These are phyloP conservation scores for Phytophthora syringae DNA, from an alignment of 352 stramenopile genomes.

Conservation along the genomic window DNA sequence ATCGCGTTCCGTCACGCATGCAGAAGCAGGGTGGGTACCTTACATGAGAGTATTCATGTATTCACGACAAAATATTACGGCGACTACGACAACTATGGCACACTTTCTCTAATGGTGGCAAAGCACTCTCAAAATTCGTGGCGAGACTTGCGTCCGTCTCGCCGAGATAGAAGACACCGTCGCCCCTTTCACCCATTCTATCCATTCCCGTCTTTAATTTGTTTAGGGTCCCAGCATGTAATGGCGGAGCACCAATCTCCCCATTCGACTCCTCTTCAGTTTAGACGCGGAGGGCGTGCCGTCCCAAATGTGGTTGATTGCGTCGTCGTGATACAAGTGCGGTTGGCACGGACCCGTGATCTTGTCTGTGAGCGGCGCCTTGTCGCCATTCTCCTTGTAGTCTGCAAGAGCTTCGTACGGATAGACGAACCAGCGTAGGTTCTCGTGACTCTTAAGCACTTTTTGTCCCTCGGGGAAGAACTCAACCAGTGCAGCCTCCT, in stretches of 20 bases:
- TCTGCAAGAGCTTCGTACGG: constrained; percentile 33
- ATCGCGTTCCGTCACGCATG: too few relatives aligned
- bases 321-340: constrained; percentile 30
- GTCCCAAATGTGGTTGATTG: constrained; percentile 32
- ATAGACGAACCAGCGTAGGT: constrained; percentile 45
- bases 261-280: constrained; percentile 34
- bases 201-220: background rate
- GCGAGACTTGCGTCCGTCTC: constrained; percentile 9
- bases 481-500: constrained; percentile 29
- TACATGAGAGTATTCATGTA: too few relatives aligned
- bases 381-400: constrained; percentile 30
- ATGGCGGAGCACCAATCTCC: constrained; percentile 28
- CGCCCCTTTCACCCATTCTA: constrained; percentile 1
- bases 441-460: constrained; percentile 31
- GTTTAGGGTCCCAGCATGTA: constrained; percentile 22
- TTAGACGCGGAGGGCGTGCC: constrained; percentile 30
- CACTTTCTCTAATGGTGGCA: background rate
- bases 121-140: background rate
- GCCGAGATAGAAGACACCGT: background rate
- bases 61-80: background rate
- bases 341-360: constrained; percentile 43
- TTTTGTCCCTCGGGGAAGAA: constrained; percentile 30
- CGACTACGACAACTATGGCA: background rate
- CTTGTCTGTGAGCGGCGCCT: constrained; percentile 27
- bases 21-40: too few relatives aligned